phyloP scores from a whole-genome alignment of 352 stramenopile genomes.

The Pythium grandisporangium region DNA sequence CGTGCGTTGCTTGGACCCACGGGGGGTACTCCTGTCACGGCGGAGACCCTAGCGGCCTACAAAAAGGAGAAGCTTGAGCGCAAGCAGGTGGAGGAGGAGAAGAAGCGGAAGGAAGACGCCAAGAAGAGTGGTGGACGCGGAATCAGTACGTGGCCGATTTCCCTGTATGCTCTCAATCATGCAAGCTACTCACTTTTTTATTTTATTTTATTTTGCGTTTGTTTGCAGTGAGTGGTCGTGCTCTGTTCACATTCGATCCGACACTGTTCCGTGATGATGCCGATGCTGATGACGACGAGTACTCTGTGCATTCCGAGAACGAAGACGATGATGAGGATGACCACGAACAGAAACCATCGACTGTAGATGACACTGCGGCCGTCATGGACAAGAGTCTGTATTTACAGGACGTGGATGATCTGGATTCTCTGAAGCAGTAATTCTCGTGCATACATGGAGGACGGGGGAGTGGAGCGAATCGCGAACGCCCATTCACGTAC shows the following conservation, averaged over 20 bases:
- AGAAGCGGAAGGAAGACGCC: conserved; percentile 75
- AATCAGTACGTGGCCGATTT: conserved; percentile 77
- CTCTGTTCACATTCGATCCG: conserved; percentile 86
- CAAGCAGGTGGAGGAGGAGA: conserved; percentile 75
- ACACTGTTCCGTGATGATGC: conserved; percentile 89
- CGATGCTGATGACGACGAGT: conserved; percentile 78
- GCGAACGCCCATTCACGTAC: neutral
- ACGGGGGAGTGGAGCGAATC: no score
- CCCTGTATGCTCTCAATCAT: no score
- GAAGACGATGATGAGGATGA: conserved; percentile 38
- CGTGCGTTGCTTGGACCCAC: conserved; percentile 79
- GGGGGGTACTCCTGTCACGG: conserved; percentile 81
- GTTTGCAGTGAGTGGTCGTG: conserved; percentile 80
- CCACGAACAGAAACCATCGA: conserved; percentile 29
- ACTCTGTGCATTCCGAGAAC: conserved; percentile 58
- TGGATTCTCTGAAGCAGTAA: conserved; percentile 76
- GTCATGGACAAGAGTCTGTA: conserved; percentile 83
- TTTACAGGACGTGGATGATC: conserved; percentile 66
- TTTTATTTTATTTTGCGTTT: conserved; percentile 6
- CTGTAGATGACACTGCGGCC: conserved; percentile 38
- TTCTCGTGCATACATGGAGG: no score
- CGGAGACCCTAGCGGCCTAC: conserved; percentile 83
- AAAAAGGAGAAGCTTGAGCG: conserved; percentile 77
- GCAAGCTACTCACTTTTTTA: conserved; percentile 8
- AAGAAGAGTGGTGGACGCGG: conserved; percentile 79